Evolutionary conservation across 1,139 yeast species (phyloP), one percentile per base, ranked within the genome.

Genomic region (Yamadazyma friedrichii): DNA sequence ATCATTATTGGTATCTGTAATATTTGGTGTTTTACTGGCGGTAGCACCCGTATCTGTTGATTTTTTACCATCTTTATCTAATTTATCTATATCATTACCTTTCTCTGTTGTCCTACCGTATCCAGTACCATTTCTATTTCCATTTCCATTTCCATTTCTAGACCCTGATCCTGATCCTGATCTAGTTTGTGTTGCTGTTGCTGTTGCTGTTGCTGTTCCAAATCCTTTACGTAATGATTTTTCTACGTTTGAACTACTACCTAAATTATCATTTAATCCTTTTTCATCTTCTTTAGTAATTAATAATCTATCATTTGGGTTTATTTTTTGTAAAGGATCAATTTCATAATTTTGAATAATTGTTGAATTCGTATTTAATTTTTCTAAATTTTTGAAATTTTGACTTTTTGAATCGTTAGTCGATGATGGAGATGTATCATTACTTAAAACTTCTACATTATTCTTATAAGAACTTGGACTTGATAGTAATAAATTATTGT

Each of bases 371-470:
- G 37, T 38, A 30, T 37, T 38, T 10, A 28, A 11, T 13, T 24
- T 32, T 6, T 13, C 25, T 10, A 37, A 15, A 15, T 33, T 29
- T 9, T 15, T 33, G 8, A 30, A 20, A 6, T 29, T 28, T 32
- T 41, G 40, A 10, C 52, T 15, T 25, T 26, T 34, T 6, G 17
- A 13, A 12, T 29, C 56, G 20, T 58, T 62, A 12, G 61, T 46
- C 8, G 70, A 64, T 15, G 67, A 59, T 3, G 71, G 70, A 1
- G 62, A 52, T 3, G 73, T 67, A 32, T 65, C 71, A 42, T 62
- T 62, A 30, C 70, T 58, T 17, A 53, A 44, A 28, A 26, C 33
- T 26, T 49, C 49, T 11, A 16, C 24, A 32, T 46, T 39, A 16
- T 40, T 27, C 40, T 49, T 38, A 3, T 20, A 20, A 10, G 68